Conservation (phyloP, 139 green algal genomes). For the Chlorella vulgaris region DNA sequence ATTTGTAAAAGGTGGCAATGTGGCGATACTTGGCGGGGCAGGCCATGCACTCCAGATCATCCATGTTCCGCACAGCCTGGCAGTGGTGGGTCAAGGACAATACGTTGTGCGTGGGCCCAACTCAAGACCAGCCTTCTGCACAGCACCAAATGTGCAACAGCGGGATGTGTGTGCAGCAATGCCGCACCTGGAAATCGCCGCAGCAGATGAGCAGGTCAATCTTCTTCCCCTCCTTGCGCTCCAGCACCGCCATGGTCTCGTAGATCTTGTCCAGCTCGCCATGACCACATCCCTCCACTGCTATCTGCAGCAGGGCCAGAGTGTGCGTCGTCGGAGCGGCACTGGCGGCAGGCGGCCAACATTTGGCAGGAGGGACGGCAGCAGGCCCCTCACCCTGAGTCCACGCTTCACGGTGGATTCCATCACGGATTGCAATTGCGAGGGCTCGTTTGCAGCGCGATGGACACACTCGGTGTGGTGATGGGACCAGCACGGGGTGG, state of each 20-base stretch:
- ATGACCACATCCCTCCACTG: slow-evolving; percentile 90
- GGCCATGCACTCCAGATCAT: slow-evolving; percentile 94
- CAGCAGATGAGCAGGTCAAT: slow-evolving; percentile 97
- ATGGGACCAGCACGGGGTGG: too few relatives aligned
- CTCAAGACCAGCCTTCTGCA: too few relatives aligned
- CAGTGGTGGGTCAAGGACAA: too few relatives aligned
- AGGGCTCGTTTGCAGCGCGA: too few relatives aligned
- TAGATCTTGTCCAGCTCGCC: slow-evolving; percentile 97
- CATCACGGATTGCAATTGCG: too few relatives aligned
- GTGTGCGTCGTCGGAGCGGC: not conserved
- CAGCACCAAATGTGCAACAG: not conserved
- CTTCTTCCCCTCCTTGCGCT: slow-evolving; percentile 65
- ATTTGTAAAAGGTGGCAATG: slow-evolving; percentile 94
- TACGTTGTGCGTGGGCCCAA: too few relatives aligned
- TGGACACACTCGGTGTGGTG: too few relatives aligned
- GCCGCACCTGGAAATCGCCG: slow-evolving; percentile 90
- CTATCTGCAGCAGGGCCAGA: slow-evolving; percentile 64
- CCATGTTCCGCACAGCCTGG: slow-evolving; percentile 94
- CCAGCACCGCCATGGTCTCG: slow-evolving; percentile 72
- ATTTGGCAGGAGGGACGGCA: too few relatives aligned
- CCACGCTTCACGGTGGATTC: not conserved
- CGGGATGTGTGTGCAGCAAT: not conserved
- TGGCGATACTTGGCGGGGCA: slow-evolving; percentile 92
- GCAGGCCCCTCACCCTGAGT: not conserved
- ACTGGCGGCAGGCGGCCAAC: not conserved